phyloP scores from a whole-genome alignment of 2,329 filamentous ascomycete species.

The Zymoseptoria tritici region DNA sequence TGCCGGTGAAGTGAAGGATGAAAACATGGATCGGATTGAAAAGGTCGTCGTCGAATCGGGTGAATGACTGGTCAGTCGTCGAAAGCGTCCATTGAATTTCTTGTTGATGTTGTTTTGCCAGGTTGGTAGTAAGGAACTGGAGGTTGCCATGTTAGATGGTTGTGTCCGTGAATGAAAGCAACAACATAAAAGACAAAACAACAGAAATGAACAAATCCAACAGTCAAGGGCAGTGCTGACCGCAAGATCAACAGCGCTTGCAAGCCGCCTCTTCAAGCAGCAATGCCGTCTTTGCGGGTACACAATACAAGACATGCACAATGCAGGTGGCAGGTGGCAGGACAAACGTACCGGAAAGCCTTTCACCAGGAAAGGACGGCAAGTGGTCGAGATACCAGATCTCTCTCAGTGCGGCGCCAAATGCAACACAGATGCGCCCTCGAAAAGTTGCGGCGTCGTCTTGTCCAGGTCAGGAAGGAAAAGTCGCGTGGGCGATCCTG shows the following conservation, averaged over 20 bases:
- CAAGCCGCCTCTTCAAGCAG: background rate
- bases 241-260: conserved; percentile 22
- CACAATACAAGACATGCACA: conserved; percentile 6
- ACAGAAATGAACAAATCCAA: conserved; percentile 1
- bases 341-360: conserved; percentile 26
- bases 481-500: conserved; percentile 10
- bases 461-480: conserved; percentile 11
- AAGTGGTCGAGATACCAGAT: conserved; percentile 28
- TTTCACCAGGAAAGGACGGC: conserved; percentile 26
- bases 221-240: conserved; percentile 2
- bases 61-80: conserved; percentile 21
- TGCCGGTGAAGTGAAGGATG: conserved; percentile 12
- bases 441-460: conserved; percentile 7
- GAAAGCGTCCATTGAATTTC: conserved; percentile 19
- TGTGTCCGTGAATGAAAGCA: conserved; percentile 1
- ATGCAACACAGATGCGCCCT: conserved; percentile 20
- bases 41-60: conserved; percentile 11
- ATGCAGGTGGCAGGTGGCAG: conserved; percentile 4
- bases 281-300: background rate
- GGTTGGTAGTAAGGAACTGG: conserved; percentile 25
- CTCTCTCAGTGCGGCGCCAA: conserved; percentile 22
- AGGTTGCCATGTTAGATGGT: conserved; percentile 21
- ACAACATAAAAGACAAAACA: background rate
- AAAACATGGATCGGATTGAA: conserved; percentile 13
- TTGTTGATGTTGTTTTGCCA: conserved; percentile 14